A percentile compares a stretch with the other conserved stretches of the same genome.
These are phyloP conservation scores for Annulohypoxylon nitens DNA, from an alignment of 495 filamentous ascomycete genomes.

Conservation along the genomic window DNA sequence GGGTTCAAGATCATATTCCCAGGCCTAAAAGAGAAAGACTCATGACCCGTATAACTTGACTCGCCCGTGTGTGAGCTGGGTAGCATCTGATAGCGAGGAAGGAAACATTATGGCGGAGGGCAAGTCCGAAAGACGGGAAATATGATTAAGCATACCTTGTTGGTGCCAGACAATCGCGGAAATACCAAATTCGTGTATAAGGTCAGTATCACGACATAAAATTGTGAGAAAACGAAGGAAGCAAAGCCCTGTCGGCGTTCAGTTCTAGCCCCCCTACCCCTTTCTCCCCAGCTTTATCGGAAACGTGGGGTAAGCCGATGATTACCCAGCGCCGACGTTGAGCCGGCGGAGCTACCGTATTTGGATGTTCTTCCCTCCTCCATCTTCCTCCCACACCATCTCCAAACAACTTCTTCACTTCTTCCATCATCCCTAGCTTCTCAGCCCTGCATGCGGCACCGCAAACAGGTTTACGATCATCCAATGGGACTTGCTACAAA, in stretches of 20 bases:
- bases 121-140: background rate
- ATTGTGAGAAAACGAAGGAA: background rate
- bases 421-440: slow-evolving; percentile 13
- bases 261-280: background rate
- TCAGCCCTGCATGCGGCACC: slow-evolving; percentile 27
- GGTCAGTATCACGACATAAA: background rate
- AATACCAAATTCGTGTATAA: too few relatives aligned
- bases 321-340: slow-evolving; percentile 20
- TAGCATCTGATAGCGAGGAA: slow-evolving; percentile 27
- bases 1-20: slow-evolving; percentile 8
- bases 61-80: slow-evolving; percentile 15
- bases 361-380: background rate
- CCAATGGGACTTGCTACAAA: slow-evolving; percentile 14
- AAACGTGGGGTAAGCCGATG: slow-evolving; percentile 16
- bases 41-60: slow-evolving; percentile 24
- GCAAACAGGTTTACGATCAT: background rate
- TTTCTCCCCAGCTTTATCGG: background rate
- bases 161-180: too few relatives aligned
- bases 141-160: background rate
- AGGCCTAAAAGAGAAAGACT: slow-evolving; percentile 8
- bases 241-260: background rate
- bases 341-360: slow-evolving; percentile 26
- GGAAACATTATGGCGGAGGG: slow-evolving; percentile 17
- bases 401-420: background rate
- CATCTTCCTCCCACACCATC: background rate